These are phyloP conservation scores for Euphorbia lathyris DNA, from an alignment of 345 rosid genomes.

Conservation along the genomic window DNA sequence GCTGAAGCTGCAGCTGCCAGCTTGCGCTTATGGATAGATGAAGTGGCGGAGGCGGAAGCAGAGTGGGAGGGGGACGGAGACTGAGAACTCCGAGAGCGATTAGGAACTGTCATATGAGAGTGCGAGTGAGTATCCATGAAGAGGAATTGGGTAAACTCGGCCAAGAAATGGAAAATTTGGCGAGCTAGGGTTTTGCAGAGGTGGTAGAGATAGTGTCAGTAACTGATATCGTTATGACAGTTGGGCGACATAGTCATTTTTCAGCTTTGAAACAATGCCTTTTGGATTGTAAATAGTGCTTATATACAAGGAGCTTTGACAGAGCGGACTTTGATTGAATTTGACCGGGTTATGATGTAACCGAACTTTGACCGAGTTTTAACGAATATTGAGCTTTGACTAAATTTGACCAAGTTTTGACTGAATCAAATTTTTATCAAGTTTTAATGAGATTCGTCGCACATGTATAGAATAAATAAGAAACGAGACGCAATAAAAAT, in stretches of 20 bases:
- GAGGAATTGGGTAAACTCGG: background rate
- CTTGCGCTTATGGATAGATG: slow-evolving; percentile 93
- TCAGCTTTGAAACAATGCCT: background rate
- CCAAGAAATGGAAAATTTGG: background rate
- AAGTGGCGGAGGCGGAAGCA: slow-evolving; percentile 91
- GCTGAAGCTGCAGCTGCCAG: slow-evolving; percentile 62
- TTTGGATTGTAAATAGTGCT: too few species aligned
- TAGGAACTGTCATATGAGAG: slow-evolving; percentile 75
- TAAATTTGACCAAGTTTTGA: too few species aligned
- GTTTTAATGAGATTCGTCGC: too few species aligned
- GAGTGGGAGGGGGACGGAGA: slow-evolving; percentile 95
- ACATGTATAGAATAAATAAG: too few species aligned
- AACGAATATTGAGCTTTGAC: too few species aligned
- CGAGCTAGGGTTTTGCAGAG: slow-evolving; percentile 15
- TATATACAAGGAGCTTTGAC: too few species aligned
- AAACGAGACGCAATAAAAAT: too few species aligned
- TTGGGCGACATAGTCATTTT: background rate
- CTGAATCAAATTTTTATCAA: too few species aligned
- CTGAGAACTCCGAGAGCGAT: slow-evolving; percentile 89
- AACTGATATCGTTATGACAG: slow-evolving; percentile 2
- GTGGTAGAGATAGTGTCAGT: background rate
- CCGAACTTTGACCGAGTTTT: too few species aligned
- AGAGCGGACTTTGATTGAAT: too few species aligned
- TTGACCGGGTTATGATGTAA: too few species aligned
- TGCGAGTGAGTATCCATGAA: slow-evolving; percentile 45